phyloP scores from a whole-genome alignment of 2,329 filamentous ascomycete species.

The Drechslerella coelobrocha region DNA sequence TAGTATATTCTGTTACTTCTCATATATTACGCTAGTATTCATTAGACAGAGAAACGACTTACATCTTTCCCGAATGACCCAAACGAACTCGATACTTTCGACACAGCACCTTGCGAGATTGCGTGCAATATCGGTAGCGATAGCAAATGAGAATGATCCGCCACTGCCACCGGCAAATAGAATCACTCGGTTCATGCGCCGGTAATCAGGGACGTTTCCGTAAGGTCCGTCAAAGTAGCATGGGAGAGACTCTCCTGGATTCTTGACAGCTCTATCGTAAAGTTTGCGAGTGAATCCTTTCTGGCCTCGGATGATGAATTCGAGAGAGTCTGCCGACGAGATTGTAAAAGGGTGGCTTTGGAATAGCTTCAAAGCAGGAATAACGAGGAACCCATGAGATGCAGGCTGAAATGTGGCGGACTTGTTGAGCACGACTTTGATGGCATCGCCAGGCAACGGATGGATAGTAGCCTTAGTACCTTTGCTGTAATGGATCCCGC shows the following conservation, averaged over 20 bases:
- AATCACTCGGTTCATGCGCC: constrained; percentile 65
- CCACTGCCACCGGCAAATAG: constrained; percentile 69
- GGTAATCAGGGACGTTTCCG: constrained; percentile 64
- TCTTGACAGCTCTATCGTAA: constrained; percentile 62
- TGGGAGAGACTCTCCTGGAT: constrained; percentile 63
- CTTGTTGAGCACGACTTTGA: constrained; percentile 65
- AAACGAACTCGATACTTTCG: constrained; percentile 62
- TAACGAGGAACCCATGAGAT: constrained; percentile 70
- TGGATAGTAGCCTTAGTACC: constrained; percentile 65
- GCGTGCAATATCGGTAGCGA: constrained; percentile 61
- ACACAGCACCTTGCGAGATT: constrained; percentile 58
- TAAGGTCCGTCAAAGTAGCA: constrained; percentile 69
- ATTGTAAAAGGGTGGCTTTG: constrained; percentile 73
- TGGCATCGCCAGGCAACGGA: constrained; percentile 65
- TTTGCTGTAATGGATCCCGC: constrained; percentile 61
- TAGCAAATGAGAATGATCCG: constrained; percentile 66
- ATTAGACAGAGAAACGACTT: constrained; percentile 47
- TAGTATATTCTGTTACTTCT: constrained; percentile 5
- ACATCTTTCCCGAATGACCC: constrained; percentile 63
- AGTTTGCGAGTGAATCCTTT: constrained; percentile 68
- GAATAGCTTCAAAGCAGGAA: constrained; percentile 65
- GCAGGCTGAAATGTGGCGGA: constrained; percentile 62
- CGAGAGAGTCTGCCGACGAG: constrained; percentile 61
- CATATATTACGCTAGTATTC: not conserved
- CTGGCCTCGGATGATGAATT: constrained; percentile 67